Conservation (phyloP, 1,139 yeast genomes). For the Chernovozyma aurita region DNA sequence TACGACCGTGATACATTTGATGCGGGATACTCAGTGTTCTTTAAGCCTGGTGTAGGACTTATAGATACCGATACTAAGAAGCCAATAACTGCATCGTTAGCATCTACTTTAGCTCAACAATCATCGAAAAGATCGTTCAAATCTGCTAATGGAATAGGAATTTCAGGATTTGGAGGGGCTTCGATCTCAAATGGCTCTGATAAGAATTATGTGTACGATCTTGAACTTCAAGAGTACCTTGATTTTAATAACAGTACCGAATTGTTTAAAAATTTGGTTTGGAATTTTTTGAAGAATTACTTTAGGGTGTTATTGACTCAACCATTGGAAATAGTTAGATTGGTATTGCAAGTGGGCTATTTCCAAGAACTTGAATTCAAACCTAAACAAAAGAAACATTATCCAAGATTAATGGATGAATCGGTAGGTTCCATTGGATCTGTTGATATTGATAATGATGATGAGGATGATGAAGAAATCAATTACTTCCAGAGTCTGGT, state of each 20-base stretch:
- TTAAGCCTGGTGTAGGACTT: conserved; percentile 58
- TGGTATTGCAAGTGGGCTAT: conserved; percentile 76
- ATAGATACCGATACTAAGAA: conserved; percentile 36
- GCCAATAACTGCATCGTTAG: conserved; percentile 27
- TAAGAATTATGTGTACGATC: conserved; percentile 54
- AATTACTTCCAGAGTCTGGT: conserved; percentile 38
- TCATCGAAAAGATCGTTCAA: conserved; percentile 9
- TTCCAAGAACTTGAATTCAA: conserved; percentile 25
- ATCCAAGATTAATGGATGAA: conserved; percentile 8
- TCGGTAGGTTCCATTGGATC: conserved; percentile 6
- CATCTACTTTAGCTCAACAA: conserved; percentile 15
- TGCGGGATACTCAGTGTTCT: conserved; percentile 61
- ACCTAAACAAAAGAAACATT: conserved; percentile 7
- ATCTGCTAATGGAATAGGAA: conserved; percentile 9
- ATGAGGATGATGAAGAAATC: conserved; percentile 44
- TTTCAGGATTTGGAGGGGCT: conserved; percentile 12
- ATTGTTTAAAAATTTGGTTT: conserved; percentile 47
- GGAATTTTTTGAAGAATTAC: conserved; percentile 66
- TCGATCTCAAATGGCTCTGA: conserved; percentile 13
- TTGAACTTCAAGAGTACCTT: conserved; percentile 65
- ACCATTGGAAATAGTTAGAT: conserved; percentile 82
- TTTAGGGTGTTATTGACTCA: conserved; percentile 66
- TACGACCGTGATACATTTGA: conserved; percentile 67
- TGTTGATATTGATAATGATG: conserved; percentile 10
- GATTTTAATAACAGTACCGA: conserved; percentile 55